Evolutionary conservation across 2,329 filamentous ascomycete species (phyloP).

Genomic region (Penicillium sp.): DNA sequence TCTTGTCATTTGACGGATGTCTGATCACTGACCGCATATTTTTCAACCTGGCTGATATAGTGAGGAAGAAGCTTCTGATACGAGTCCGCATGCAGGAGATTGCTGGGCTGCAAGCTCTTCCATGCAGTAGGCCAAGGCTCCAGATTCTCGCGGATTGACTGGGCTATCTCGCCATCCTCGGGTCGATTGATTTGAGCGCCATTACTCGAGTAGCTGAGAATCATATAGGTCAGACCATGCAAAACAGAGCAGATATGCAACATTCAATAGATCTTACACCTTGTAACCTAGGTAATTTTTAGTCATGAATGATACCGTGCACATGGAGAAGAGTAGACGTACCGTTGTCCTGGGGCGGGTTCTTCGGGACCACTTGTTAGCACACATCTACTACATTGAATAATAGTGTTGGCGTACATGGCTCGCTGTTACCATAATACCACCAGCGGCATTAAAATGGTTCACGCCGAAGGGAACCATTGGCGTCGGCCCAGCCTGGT

Average conservation of each 20-base stretch:
- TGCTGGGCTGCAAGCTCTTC: slow-evolving; percentile 48
- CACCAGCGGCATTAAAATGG: slow-evolving; percentile 54
- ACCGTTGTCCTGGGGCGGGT: slow-evolving; percentile 62
- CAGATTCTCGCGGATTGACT: slow-evolving; percentile 55
- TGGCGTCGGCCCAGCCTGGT: slow-evolving; percentile 57
- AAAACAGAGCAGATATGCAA: background rate
- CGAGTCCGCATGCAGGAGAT: slow-evolving; percentile 28
- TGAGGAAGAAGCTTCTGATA: slow-evolving; percentile 29
- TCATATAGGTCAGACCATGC: slow-evolving; percentile 19
- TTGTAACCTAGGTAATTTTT: slow-evolving; percentile 53
- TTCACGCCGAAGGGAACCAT: slow-evolving; percentile 61
- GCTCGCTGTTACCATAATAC: slow-evolving; percentile 66
- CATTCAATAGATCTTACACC: slow-evolving; percentile 41
- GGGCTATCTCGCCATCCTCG: slow-evolving; percentile 58
- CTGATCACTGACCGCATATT: slow-evolving; percentile 30
- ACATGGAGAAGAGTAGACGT: slow-evolving; percentile 1
- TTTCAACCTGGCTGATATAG: slow-evolving; percentile 31
- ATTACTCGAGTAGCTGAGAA: slow-evolving; percentile 57
- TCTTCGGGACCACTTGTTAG: slow-evolving; percentile 34
- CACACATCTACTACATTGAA: background rate
- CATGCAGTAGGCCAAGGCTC: slow-evolving; percentile 48
- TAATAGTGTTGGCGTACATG: slow-evolving; percentile 42
- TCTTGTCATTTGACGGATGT: background rate
- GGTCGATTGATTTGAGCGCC: slow-evolving; percentile 66
- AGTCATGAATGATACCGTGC: slow-evolving; percentile 5